Conservation (phyloP, 169 alveolate species). For the Eimeria maxima region DNA sequence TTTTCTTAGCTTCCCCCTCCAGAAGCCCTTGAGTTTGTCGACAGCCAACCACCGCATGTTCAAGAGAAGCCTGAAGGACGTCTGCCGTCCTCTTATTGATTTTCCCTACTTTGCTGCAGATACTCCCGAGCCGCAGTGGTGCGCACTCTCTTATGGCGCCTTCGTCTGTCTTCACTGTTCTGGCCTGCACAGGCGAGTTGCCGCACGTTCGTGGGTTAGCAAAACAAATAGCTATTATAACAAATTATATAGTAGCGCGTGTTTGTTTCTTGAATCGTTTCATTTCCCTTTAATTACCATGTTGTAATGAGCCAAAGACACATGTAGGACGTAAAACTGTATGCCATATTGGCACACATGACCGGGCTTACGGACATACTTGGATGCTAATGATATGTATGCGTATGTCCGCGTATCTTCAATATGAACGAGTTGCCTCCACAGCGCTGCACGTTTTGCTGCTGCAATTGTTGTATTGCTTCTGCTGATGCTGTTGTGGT, state of each 20-base stretch:
- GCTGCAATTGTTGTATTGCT: background rate
- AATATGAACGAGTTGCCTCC: background rate
- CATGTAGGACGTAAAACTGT: too few species aligned
- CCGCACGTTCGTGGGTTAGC: background rate
- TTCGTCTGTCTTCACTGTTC: slow-evolving; percentile 98
- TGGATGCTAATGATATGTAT: too few species aligned
- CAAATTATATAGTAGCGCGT: too few species aligned
- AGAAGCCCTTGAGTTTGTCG: background rate
- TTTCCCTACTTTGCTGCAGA: slow-evolving; percentile 83
- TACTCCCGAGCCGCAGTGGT: slow-evolving; percentile 98
- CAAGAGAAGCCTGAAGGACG: too few species aligned
- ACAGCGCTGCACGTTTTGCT: background rate
- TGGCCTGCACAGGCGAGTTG: slow-evolving; percentile 87
- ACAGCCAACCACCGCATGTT: background rate
- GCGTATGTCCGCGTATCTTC: too few species aligned
- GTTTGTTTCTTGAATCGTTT: too few species aligned
- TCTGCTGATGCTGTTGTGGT: background rate
- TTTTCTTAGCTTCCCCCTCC: background rate
- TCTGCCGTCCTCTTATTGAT: background rate
- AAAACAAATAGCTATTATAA: too few species aligned
- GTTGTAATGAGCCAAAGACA: too few species aligned
- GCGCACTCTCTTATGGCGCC: slow-evolving; percentile 96
- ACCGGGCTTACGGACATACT: too few species aligned
- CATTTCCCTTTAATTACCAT: too few species aligned
- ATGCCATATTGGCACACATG: too few species aligned